These are phyloP conservation scores for Rhodamnia rubescens DNA, from an alignment of 345 rosid species.

Conservation along the genomic window DNA sequence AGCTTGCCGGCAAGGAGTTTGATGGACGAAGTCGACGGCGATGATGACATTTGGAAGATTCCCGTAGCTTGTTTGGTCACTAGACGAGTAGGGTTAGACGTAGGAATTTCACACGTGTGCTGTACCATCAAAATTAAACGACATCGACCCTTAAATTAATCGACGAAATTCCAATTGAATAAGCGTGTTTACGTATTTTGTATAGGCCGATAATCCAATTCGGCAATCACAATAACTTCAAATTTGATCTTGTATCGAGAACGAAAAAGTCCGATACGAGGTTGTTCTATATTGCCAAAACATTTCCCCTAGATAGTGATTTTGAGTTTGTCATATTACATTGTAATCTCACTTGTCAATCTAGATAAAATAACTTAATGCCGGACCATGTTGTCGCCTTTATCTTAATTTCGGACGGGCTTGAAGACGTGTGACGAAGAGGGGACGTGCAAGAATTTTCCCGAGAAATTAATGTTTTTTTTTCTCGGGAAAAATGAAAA, in stretches of 20 bases:
- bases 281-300: rapidly evolving
- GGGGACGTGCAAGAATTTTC: background rate
- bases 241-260: rapidly evolving
- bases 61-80: background rate
- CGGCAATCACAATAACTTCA: background rate
- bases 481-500: background rate
- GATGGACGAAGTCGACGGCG: background rate
- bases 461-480: too few relatives aligned
- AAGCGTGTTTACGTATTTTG: rapidly evolving
- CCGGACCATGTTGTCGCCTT: background rate
- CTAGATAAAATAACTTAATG: background rate
- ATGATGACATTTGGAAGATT: background rate
- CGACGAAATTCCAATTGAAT: too few relatives aligned
- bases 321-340: background rate
- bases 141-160: too few relatives aligned
- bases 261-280: rapidly evolving
- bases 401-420: background rate
- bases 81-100: background rate
- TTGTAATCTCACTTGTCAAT: background rate
- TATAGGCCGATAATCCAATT: too few relatives aligned
- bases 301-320: background rate
- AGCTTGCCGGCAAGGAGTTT: background rate
- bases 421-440: background rate
- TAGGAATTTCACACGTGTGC: too few relatives aligned
- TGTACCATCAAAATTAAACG: background rate